Percentiles rank a stretch among this genome's conserved stretches.
Conservation (phyloP, 202 grass and related monocot species). For the Hordeum pubiflorum region DNA sequence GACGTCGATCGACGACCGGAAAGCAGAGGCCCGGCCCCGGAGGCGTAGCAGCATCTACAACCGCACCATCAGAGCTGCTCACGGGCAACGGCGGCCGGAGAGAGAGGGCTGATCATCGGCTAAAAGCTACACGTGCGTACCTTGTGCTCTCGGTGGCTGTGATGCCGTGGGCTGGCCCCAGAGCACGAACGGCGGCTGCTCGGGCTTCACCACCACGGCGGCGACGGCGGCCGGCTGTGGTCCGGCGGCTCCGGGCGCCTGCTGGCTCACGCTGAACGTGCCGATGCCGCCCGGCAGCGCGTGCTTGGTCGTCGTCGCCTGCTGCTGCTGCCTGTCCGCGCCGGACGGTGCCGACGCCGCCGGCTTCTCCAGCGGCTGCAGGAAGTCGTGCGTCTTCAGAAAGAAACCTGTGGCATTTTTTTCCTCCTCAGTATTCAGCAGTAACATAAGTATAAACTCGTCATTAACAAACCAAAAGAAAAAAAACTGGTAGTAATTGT, state of each 20-base stretch:
- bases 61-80: background rate
- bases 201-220: slow-evolving; percentile 18
- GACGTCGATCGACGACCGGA: slow-evolving; percentile 7
- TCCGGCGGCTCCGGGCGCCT: slow-evolving; percentile 33
- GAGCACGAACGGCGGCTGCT: slow-evolving; percentile 38
- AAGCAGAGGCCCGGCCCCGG: background rate
- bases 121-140: background rate
- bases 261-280: slow-evolving; percentile 56
- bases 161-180: slow-evolving; percentile 39
- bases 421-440: background rate
- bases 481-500: too few relatives aligned
- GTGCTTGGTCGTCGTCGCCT: slow-evolving; percentile 1
- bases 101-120: background rate
- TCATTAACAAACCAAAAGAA: too few relatives aligned
- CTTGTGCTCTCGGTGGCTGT: slow-evolving; percentile 24
- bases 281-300: slow-evolving; percentile 56
- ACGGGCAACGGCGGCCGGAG: background rate
- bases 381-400: slow-evolving; percentile 77
- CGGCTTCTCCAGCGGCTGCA: slow-evolving; percentile 49
- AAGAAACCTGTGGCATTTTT: slow-evolving; percentile 40
- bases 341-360: background rate
- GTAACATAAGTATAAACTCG: background rate
- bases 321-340: background rate
- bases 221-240: background rate
- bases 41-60: background rate